phyloP scores from a whole-genome alignment of 768 basidiomycete species.

The Termitomyces sp. region DNA sequence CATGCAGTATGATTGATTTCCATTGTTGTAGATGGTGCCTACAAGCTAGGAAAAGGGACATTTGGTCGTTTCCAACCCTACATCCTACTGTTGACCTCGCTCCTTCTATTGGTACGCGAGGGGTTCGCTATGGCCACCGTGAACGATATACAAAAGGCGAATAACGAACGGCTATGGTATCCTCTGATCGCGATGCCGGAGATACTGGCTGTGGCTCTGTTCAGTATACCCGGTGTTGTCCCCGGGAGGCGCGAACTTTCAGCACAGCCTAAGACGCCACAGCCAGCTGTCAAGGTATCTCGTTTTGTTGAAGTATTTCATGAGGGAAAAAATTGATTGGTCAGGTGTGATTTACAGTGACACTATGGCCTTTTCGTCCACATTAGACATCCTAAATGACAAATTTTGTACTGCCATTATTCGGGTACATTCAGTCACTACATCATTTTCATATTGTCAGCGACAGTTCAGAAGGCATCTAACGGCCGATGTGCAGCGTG shows the following conservation, averaged over 20 bases:
- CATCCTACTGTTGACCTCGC: constrained; percentile 20
- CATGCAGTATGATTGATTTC: background rate
- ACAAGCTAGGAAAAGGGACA: constrained; percentile 5
- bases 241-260: constrained; percentile 7
- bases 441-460: background rate
- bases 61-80: constrained; percentile 20
- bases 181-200: constrained; percentile 25
- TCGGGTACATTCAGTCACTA: no score
- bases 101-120: constrained; percentile 24
- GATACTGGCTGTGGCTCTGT: constrained; percentile 22
- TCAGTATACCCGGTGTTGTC: constrained; percentile 22
- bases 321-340: background rate
- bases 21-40: background rate
- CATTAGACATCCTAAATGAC: background rate
- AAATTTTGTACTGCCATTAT: no score
- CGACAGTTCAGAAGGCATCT: background rate
- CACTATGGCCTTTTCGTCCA: background rate
- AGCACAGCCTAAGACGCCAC: background rate
- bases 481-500: no score
- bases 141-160: constrained; percentile 11
- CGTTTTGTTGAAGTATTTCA: constrained; percentile 1
- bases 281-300: background rate
- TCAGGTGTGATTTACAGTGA: background rate
- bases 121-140: constrained; percentile 21
- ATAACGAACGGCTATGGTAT: constrained; percentile 28